Base-by-base conservation (phyloP, 2,329 filamentous ascomycete genomes). In the Blastomyces gilchristii region DNA sequence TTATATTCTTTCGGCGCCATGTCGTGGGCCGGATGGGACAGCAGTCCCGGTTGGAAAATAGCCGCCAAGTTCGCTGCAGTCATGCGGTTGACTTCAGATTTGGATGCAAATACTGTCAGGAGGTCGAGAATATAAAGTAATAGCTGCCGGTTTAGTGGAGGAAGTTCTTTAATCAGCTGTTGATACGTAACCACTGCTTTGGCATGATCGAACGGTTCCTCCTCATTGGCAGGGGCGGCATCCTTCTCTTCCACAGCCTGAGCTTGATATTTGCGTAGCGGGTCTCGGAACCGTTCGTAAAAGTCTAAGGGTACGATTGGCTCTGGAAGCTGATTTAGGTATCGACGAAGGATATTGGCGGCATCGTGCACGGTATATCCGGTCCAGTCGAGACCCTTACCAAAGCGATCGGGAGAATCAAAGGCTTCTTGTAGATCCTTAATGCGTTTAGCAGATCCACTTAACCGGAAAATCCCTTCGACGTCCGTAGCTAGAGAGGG, bases 361-460 rank as follows among this genome's bases (percentile, higher is more conserved):
- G 94, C 94, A 82, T 99, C 94, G 76, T 99, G 94, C 52, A 99
- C 94, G 0, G 94, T 99, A 75, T 96, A 99, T 57, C 94, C 94
- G 57, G 91, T 89, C 94, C 94, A 99, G 70, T 96, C 90, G 34
- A 99, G 82, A 18, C 94, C 94, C 77, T 99, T 99, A 62, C 94
- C 94, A 74, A 96, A 99, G 70, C 92, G 85, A 71, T 96, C 91
- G 50, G 94, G 94, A 0, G 93, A 96, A 76, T 97, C 90, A 76
- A 99, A 99, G 2, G 91, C 84, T 37, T 83, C 85, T 75, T 95
- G 93, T 39, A 99, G 84, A 75, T 97, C 94, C 75, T 97, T 99
- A 79, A 99, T 99, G 66, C 94, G 89, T 78, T 97, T 97, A 73
- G 96, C 93, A 45, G 94, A 97, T 60, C 94, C 94, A 73, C 89